Conservation (phyloP, 352 stramenopile species). For the Peronospora destructor region DNA sequence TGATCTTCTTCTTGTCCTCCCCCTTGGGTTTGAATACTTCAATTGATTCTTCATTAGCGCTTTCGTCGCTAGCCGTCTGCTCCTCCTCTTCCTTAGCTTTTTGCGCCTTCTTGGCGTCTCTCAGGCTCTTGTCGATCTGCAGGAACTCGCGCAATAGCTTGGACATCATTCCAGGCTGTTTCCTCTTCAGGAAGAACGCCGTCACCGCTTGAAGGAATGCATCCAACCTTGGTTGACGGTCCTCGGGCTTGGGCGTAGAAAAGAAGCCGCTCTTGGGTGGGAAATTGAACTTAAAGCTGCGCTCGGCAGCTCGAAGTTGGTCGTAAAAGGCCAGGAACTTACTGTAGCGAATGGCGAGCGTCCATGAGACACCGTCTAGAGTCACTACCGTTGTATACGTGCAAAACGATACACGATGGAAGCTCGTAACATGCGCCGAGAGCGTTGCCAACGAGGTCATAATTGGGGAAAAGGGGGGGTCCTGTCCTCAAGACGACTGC, state of each 20-base stretch:
- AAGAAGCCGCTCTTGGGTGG: conserved; percentile 61
- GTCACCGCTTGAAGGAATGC: conserved; percentile 47
- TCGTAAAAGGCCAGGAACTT: conserved; percentile 46
- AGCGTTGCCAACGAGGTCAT: conserved; percentile 25
- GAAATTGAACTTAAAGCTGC: conserved; percentile 52
- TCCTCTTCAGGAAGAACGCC: conserved; percentile 27
- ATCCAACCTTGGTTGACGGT: conserved; percentile 46
- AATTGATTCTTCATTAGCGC: conserved; percentile 18
- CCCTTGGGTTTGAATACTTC: conserved; percentile 17
- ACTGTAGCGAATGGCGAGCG: conserved; percentile 56
- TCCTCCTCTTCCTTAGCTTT: conserved; percentile 15
- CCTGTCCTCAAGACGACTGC: neutral
- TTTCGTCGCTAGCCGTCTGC: conserved; percentile 23
- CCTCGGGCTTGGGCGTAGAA: conserved; percentile 44
- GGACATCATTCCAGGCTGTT: conserved; percentile 25
- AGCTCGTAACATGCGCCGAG: conserved; percentile 39
- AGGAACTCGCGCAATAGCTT: conserved; percentile 45
- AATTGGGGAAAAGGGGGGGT: conserved; percentile 1
- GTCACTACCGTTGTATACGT: conserved; percentile 47
- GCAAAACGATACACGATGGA: conserved; percentile 30
- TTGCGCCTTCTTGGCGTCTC: conserved; percentile 14
- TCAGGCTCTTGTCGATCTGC: conserved; percentile 30
- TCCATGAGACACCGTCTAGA: conserved; percentile 22
- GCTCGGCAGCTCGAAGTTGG: conserved; percentile 33
- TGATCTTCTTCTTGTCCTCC: conserved; percentile 6